Conservation (phyloP, 805 yeast species). For the Cyberlindnera saturnus region DNA sequence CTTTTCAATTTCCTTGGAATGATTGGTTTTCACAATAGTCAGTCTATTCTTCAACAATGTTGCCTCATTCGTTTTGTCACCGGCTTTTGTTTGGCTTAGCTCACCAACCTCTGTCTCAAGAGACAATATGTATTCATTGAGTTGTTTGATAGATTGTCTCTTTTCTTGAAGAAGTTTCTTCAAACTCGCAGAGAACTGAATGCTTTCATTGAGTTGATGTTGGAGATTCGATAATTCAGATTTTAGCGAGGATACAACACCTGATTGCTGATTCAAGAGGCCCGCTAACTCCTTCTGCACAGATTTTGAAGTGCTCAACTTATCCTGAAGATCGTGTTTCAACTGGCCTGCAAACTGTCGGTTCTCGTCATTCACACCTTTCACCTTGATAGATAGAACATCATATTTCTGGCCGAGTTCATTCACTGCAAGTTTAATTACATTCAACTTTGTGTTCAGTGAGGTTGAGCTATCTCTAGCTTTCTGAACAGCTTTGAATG, state of each 20-base stretch:
- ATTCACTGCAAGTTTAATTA: constrained; percentile 13
- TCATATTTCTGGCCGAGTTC: constrained; percentile 10
- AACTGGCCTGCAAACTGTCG: not conserved
- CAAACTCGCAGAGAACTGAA: constrained; percentile 4
- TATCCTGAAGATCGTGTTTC: constrained; percentile 4
- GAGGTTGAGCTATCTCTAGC: constrained; percentile 17
- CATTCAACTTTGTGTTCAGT: constrained; percentile 18
- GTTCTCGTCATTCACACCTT: constrained; percentile 3
- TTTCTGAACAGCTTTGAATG: constrained; percentile 14
- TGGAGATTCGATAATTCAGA: constrained; percentile 11
- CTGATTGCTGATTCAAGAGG: constrained; percentile 10
- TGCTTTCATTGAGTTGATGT: constrained; percentile 12
- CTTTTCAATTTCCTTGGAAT: constrained; percentile 18
- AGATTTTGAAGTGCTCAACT: constrained; percentile 8
- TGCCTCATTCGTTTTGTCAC: constrained; percentile 13
- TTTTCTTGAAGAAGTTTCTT: constrained; percentile 17
- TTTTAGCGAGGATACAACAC: constrained; percentile 9
- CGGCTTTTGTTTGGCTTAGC: constrained; percentile 2
- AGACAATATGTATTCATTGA: constrained; percentile 10
- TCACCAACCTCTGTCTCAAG: constrained; percentile 15
- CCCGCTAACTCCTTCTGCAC: constrained; percentile 15
- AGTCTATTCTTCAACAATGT: constrained; percentile 18
- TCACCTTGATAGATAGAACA: not conserved
- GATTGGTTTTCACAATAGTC: constrained; percentile 17
- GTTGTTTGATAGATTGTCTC: constrained; percentile 7